These are phyloP conservation scores for Cladophialophora bantiana DNA, from an alignment of 2,329 filamentous ascomycete species.

Conservation along the genomic window DNA sequence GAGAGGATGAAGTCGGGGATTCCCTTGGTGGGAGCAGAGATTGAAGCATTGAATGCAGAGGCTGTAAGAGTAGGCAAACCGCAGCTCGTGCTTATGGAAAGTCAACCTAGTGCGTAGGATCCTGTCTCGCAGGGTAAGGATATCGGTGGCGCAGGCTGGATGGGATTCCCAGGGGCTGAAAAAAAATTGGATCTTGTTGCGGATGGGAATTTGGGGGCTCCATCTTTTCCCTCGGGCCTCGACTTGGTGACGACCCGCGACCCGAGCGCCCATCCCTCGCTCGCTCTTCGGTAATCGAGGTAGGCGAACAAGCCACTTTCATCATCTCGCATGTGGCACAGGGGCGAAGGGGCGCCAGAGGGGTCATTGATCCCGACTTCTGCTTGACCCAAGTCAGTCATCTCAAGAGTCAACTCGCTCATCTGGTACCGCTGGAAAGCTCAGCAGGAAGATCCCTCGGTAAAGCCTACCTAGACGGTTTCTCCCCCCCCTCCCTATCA, in stretches of 20 bases:
- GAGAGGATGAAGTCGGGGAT: conserved; percentile 53
- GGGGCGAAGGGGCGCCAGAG: background rate
- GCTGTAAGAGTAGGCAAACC: conserved; percentile 52
- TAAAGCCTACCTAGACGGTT: no score
- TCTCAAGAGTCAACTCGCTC: background rate
- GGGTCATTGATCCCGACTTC: background rate
- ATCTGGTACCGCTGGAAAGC: background rate
- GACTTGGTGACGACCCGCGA: background rate
- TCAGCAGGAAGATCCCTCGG: background rate
- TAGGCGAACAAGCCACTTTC: conserved; percentile 1
- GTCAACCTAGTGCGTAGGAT: background rate
- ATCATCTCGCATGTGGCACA: background rate
- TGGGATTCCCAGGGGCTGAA: conserved; percentile 11
- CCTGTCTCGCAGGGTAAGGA: background rate
- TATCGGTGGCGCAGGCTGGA: background rate
- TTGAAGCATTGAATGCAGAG: conserved; percentile 59
- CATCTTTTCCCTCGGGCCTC: background rate
- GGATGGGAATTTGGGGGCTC: conserved; percentile 17
- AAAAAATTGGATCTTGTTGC: conserved; percentile 14
- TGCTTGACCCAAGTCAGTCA: background rate
- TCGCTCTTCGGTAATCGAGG: background rate
- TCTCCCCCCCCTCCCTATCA: no score
- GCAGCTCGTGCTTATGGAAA: conserved; percentile 4
- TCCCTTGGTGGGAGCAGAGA: conserved; percentile 57
- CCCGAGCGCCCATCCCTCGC: background rate